These are phyloP conservation scores for Olyra latifolia DNA, from an alignment of 176 grass and related monocot genomes.

Conservation along the genomic window DNA sequence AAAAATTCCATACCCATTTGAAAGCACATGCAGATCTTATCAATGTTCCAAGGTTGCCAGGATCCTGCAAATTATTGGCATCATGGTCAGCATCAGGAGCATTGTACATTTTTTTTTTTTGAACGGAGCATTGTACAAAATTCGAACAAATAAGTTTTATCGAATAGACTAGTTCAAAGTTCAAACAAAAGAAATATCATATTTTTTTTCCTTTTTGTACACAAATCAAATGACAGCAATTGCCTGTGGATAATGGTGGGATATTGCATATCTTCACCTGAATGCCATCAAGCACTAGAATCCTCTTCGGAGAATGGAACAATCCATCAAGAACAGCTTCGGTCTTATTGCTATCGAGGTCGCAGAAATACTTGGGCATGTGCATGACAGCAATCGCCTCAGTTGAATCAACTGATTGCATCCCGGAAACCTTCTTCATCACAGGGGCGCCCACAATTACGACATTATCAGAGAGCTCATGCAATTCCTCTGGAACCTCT, in stretches of 20 bases:
- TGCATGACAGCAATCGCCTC: slow-evolving; percentile 84
- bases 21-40: slow-evolving; percentile 93
- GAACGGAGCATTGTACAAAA: background rate
- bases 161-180: background rate
- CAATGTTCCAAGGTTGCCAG: slow-evolving; percentile 90
- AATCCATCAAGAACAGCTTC: slow-evolving; percentile 32
- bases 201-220: background rate
- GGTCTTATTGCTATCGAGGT: slow-evolving; percentile 24
- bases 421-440: slow-evolving; percentile 91
- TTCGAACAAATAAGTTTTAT: background rate
- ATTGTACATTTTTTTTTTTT: too few species aligned
- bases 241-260: background rate
- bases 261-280: slow-evolving; percentile 47
- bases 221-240: background rate
- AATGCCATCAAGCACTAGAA: slow-evolving; percentile 93
- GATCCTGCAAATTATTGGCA: slow-evolving; percentile 56
- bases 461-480: slow-evolving; percentile 31
- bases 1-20: slow-evolving; percentile 70
- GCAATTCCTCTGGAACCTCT: slow-evolving; percentile 38
- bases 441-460: slow-evolving; percentile 57
- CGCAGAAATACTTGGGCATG: slow-evolving; percentile 64
- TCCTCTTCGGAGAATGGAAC: slow-evolving; percentile 55
- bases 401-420: slow-evolving; percentile 76
- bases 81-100: slow-evolving; percentile 8
- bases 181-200: background rate